Base-by-base conservation (phyloP, 2,329 filamentous ascomycete species). In the Fusarium anguioides region DNA sequence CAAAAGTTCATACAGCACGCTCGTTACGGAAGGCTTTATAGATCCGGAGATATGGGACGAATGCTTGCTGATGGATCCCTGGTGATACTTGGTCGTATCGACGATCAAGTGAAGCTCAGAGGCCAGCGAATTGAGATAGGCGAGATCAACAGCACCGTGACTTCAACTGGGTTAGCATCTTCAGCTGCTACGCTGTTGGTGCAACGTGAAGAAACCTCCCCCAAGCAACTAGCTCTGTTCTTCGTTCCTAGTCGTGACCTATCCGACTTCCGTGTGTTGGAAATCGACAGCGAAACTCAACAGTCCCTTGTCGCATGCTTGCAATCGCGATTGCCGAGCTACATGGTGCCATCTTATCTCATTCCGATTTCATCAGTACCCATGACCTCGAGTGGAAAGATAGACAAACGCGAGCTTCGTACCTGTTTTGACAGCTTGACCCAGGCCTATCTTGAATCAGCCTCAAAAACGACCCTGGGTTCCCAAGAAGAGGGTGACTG, bases 21-120 rank as follows among this genome's bases (percentile, higher is more conserved):
- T 0, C 62, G 75, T 1, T 91, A 88, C 74, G 94, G 94, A 3
- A 86, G 88, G 3, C 78, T 97, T 1, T 97, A 97, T 74, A 87
- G 92, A 14, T 94, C 91, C 31, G 94, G 94, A 1, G 94, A 97
- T 72, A 83, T 93, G 70, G 94, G 93, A 0, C 85, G 93, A 20
- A 86, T 97, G 79, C 85, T 97, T 10, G 82, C 88, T 0, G 91
- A 96, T 73, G 91, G 92, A 0, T 91, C 89, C 0, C 82, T 97
- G 9, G 77, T 92, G 5, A 92, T 96, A 37, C 78, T 87, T 11
- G 92, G 92, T 17, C 86, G 93, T 35, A 81, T 90, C 21, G 93
- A 96, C 69, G 91, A 91, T 61, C 92, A 96, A 76, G 83, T 96
- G 54, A 97, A 96, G 75, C 83, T 97, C 11, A 86, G 92, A 41